These are phyloP conservation scores for Biscogniauxia mediterranea DNA, from an alignment of 2,329 filamentous ascomycete species.

Conservation along the genomic window DNA sequence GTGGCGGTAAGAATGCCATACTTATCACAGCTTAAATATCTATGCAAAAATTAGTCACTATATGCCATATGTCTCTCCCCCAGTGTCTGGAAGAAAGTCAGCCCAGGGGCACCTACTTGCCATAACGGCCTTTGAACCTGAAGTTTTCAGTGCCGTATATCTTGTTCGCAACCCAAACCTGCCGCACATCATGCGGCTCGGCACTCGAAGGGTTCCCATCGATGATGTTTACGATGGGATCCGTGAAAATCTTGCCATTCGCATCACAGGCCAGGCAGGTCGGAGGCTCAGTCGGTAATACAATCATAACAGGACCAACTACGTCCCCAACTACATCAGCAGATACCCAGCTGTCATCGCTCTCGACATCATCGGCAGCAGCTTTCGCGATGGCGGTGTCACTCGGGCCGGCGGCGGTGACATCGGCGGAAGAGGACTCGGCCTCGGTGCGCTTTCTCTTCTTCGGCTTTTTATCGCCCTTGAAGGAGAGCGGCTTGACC, in stretches of 20 bases:
- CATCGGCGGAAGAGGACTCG: slow-evolving; percentile 40
- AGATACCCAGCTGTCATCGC: slow-evolving; percentile 89
- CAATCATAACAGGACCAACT: slow-evolving; percentile 76
- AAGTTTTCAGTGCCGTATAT: slow-evolving; percentile 79
- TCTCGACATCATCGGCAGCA: slow-evolving; percentile 41
- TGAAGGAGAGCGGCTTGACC: slow-evolving; percentile 91
- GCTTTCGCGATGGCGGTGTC: slow-evolving; percentile 32
- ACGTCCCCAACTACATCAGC: slow-evolving; percentile 75
- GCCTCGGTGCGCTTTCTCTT: slow-evolving; percentile 76
- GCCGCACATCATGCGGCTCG: slow-evolving; percentile 91
- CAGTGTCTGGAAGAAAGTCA: too few relatives aligned
- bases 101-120: slow-evolving; percentile 55
- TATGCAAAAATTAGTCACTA: slow-evolving; percentile 34
- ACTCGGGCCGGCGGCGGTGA: slow-evolving; percentile 32
- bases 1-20: slow-evolving; percentile 75
- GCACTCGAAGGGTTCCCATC: slow-evolving; percentile 79
- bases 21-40: slow-evolving; percentile 84
- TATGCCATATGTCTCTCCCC: neutral
- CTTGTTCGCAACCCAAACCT: slow-evolving; percentile 89
- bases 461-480: slow-evolving; percentile 93
- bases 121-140: slow-evolving; percentile 88
- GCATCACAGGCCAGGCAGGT: slow-evolving; percentile 82
- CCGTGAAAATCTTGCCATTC: slow-evolving; percentile 80
- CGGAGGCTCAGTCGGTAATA: slow-evolving; percentile 71
- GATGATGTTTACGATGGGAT: slow-evolving; percentile 81